Percentiles rank a stretch among this genome's conserved stretches.
These are phyloP conservation scores for Acacia confusa DNA, from an alignment of 306 rosid species.

Conservation along the genomic window DNA sequence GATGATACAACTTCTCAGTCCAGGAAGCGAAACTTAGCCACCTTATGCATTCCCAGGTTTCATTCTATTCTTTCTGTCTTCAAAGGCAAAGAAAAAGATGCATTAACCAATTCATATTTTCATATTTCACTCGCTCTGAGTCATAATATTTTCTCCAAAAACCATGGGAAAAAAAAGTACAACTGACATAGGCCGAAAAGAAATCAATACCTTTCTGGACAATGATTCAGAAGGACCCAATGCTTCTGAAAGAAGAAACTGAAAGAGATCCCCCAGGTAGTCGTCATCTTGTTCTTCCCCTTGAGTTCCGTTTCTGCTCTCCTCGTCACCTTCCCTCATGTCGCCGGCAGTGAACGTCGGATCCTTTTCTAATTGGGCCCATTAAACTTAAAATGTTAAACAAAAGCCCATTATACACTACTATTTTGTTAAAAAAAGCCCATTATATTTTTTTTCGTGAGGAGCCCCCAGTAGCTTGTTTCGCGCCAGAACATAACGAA, in stretches of 20 bases:
- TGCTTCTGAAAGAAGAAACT: constrained; percentile 55
- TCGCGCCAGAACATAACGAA: constrained; percentile 47
- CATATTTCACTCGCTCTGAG: background rate
- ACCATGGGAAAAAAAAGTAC: constrained; percentile 9
- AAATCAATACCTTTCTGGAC: constrained; percentile 47
- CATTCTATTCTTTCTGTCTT: background rate
- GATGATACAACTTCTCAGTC: no score
- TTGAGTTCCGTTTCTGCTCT: constrained; percentile 21
- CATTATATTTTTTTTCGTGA: background rate
- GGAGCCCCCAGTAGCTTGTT: background rate
- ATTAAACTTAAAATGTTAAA: background rate
- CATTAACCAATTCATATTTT: background rate
- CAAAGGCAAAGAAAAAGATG: background rate
- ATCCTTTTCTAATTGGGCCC: background rate
- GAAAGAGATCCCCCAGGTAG: constrained; percentile 85
- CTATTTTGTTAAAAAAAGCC: no score
- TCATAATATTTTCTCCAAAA: background rate
- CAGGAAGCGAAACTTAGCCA: background rate
- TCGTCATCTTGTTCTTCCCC: constrained; percentile 53
- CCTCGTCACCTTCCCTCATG: constrained; percentile 54
- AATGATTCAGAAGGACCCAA: no score
- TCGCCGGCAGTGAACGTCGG: no score
- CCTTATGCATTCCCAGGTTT: background rate
- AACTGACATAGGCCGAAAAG: background rate
- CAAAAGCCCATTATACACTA: no score